phyloP scores from a whole-genome alignment of 2,329 filamentous ascomycete species.

The Scedosporium minutisporum region DNA sequence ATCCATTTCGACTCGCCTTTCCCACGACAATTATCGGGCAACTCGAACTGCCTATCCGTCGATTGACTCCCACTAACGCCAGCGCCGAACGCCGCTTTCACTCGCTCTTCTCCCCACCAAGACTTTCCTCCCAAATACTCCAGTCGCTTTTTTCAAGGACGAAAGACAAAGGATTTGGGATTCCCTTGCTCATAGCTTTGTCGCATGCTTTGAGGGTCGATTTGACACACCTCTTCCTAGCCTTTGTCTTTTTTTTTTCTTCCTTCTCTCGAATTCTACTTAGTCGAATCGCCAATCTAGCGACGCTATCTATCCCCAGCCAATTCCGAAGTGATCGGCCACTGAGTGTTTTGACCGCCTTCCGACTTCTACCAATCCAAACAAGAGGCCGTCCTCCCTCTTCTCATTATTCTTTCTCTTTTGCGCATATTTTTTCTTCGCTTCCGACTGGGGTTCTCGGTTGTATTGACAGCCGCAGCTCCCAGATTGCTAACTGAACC shows the following conservation, averaged over 20 bases:
- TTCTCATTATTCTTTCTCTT: background rate
- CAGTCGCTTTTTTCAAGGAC: background rate
- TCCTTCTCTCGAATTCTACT: background rate
- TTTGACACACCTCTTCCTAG: background rate
- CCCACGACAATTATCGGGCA: background rate
- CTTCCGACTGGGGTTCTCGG: background rate
- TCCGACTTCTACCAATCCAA: background rate
- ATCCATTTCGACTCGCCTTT: background rate
- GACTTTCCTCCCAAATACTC: background rate
- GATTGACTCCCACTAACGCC: background rate
- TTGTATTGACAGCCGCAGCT: background rate
- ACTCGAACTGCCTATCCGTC: background rate
- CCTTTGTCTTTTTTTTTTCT: background rate
- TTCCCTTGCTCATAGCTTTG: background rate
- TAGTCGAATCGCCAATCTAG: background rate
- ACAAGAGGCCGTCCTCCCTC: slow-evolving; percentile 2
- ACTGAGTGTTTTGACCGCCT: background rate
- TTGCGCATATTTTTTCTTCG: background rate
- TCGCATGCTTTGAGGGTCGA: background rate
- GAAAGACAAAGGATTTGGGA: background rate
- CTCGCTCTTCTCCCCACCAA: background rate
- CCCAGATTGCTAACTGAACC: background rate
- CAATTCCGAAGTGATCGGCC: background rate
- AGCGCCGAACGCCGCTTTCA: background rate
- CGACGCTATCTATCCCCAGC: background rate